Percentiles rank a stretch among this genome's conserved stretches.
phyloP scores from a whole-genome alignment of 129 eudicot genomes.

The Logfia minima region DNA sequence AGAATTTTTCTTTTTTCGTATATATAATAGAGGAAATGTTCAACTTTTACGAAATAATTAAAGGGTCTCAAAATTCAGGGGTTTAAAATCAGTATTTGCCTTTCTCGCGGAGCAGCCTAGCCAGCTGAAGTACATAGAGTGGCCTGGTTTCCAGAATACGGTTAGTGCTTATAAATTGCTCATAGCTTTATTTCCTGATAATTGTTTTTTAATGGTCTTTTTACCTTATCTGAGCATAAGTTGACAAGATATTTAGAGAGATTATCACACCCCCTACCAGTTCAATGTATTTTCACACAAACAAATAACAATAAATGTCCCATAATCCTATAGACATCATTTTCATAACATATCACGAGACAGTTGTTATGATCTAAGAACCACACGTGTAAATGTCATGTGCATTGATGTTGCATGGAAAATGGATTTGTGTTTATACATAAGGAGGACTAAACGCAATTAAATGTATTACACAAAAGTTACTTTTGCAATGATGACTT shows the following conservation, averaged over 20 bases:
- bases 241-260: not conserved
- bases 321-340: conserved; percentile 7
- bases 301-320: not conserved
- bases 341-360: not conserved
- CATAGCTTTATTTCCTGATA: not conserved
- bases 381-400: not conserved
- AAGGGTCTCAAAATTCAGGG: conserved; percentile 44
- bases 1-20: not conserved
- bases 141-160: conserved; percentile 94
- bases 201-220: conserved; percentile 10
- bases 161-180: conserved; percentile 41
- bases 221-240: not conserved
- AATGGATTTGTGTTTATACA: not conserved
- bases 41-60: not conserved
- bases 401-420: conserved; percentile 2
- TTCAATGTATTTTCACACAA: conserved; percentile 2
- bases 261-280: not conserved
- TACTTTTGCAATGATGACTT: not conserved
- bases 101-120: conserved; percentile 85
- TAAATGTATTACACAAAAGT: not conserved
- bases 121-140: conserved; percentile 88
- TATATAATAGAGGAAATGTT: conserved; percentile 3
- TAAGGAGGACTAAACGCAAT: not conserved
- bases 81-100: conserved; percentile 38
- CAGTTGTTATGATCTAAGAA: conserved; percentile 4